Percentiles rank a stretch among this genome's conserved stretches.
phyloP scores from a whole-genome alignment of 345 rosid species.

The Salix arbutifolia region DNA sequence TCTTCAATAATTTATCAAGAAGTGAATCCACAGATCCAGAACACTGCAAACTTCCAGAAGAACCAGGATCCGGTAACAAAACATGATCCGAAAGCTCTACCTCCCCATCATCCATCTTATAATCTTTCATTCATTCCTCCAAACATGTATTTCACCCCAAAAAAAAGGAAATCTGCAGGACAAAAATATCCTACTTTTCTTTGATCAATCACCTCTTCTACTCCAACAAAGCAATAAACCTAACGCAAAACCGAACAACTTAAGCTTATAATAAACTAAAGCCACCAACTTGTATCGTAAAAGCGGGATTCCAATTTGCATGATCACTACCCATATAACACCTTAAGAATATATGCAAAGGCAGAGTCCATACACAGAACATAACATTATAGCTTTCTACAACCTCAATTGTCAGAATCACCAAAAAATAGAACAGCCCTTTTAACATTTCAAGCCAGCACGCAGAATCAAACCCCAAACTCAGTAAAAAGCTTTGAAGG shows the following conservation, averaged over 20 bases:
- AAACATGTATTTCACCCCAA: slow-evolving; percentile 1
- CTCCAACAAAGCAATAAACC: background rate
- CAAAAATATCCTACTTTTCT: background rate
- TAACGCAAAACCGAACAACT: background rate
- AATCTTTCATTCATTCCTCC: slow-evolving; percentile 13
- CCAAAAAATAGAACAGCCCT: slow-evolving; percentile 1
- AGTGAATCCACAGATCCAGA: slow-evolving; percentile 26
- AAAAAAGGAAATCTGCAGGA: slow-evolving; percentile 11
- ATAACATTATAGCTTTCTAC: slow-evolving; percentile 11
- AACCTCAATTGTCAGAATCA: slow-evolving; percentile 10
- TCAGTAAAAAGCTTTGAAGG: background rate
- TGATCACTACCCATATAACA: background rate
- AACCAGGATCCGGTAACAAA: slow-evolving; percentile 19
- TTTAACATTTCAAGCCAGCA: background rate
- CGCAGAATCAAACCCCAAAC: slow-evolving; percentile 12
- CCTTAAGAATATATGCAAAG: slow-evolving; percentile 34
- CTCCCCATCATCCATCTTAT: slow-evolving; percentile 43
- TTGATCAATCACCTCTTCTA: background rate
- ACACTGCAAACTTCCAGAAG: slow-evolving; percentile 27
- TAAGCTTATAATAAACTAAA: background rate
- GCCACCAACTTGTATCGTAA: background rate
- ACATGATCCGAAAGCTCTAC: slow-evolving; percentile 36
- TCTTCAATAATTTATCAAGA: slow-evolving; percentile 39
- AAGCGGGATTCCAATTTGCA: slow-evolving; percentile 6
- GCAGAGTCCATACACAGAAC: background rate